Conservation (phyloP, 306 rosid species). For the Lathyrus aphaca region DNA sequence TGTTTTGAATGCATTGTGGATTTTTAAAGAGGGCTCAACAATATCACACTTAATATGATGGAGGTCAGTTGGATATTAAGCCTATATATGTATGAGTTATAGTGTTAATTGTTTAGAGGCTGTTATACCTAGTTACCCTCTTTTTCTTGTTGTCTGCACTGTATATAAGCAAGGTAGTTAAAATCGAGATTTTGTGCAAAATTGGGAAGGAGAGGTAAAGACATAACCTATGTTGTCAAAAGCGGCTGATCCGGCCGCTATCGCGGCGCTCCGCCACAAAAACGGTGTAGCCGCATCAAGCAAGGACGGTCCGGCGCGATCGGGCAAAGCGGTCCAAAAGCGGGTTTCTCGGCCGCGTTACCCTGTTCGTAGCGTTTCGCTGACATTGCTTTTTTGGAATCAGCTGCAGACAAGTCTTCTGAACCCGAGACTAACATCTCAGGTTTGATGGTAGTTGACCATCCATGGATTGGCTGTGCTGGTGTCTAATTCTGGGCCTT, state of each 20-base stretch:
- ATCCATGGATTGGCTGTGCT: slow-evolving; percentile 98
- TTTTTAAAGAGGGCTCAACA: not conserved
- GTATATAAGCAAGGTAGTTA: too few relatives aligned
- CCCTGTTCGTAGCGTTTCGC: too few relatives aligned
- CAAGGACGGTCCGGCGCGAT: too few relatives aligned
- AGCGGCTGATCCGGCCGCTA: too few relatives aligned
- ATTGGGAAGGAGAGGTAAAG: too few relatives aligned
- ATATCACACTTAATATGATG: not conserved
- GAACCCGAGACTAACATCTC: slow-evolving; percentile 80
- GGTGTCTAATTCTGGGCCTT: slow-evolving; percentile 89
- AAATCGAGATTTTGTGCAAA: too few relatives aligned
- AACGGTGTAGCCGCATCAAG: too few relatives aligned
- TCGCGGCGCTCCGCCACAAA: too few relatives aligned
- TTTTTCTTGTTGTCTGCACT: not conserved
- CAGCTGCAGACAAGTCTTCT: slow-evolving; percentile 68
- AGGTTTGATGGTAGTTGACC: slow-evolving; percentile 77
- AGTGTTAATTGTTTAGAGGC: not conserved
- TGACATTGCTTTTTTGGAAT: slow-evolving; percentile 82
- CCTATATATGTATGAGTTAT: not conserved
- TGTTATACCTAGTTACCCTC: not conserved
- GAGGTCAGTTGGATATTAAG: not conserved
- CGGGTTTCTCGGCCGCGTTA: too few relatives aligned
- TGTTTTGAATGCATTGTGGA: not conserved
- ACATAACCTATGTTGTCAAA: too few relatives aligned
- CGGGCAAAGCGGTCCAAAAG: too few relatives aligned